A percentile compares a stretch with the other conserved stretches of the same genome.
Evolutionary conservation across 805 yeast genomes (phyloP).

Genomic region (Yarrowia osloensis): DNA sequence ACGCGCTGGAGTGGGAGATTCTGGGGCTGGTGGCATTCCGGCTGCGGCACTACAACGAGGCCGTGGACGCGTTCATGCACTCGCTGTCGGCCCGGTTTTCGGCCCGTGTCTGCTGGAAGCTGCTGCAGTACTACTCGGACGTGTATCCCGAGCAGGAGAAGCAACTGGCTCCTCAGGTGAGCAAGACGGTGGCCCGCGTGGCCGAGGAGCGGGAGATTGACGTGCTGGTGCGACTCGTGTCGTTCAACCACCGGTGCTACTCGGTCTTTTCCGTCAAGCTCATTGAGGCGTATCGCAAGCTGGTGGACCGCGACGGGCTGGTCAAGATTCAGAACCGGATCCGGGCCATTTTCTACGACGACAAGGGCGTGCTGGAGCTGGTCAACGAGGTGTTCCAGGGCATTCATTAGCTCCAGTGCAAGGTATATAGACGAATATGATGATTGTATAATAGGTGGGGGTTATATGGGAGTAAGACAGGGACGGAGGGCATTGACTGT

Average conservation of each 20-base stretch:
- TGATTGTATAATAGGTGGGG: conserved; percentile 13
- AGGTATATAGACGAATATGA: conserved; percentile 15
- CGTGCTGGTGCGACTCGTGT: conserved; percentile 71
- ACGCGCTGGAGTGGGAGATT: conserved; percentile 89
- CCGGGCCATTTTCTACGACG: conserved; percentile 41
- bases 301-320: conserved; percentile 75
- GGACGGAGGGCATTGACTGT: too few species aligned
- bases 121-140: conserved; percentile 62
- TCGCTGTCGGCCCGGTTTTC: conserved; percentile 77
- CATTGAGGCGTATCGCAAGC: conserved; percentile 55
- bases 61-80: conserved; percentile 75
- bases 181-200: conserved; percentile 28
- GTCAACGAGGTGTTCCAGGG: conserved; percentile 37
- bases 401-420: conserved; percentile 31
- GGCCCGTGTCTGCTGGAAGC: conserved; percentile 71
- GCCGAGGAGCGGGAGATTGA: conserved; percentile 52
- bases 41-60: conserved; percentile 83
- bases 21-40: conserved; percentile 84
- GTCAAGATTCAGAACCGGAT: conserved; percentile 59
- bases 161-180: conserved; percentile 46
- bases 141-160: conserved; percentile 37
- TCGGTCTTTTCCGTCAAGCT: conserved; percentile 79
- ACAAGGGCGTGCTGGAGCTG: conserved; percentile 39
- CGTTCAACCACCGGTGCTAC: conserved; percentile 99
- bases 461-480: too few species aligned